Percentiles rank a stretch among this genome's conserved stretches.
Conservation (phyloP, 306 rosid genomes). For the Cyclanthera cordifolia region DNA sequence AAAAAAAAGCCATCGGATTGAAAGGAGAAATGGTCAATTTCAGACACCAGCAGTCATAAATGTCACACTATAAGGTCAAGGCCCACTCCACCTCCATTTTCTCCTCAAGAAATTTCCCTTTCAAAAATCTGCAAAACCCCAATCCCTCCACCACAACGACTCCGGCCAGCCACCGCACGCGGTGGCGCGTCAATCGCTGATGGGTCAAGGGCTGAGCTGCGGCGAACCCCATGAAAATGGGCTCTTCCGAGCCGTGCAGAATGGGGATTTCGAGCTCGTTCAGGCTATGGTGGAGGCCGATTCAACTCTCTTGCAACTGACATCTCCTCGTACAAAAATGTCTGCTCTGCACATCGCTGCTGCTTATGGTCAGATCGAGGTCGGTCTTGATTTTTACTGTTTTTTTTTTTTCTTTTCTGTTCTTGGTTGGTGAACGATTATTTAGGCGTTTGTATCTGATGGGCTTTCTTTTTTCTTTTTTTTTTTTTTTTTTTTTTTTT, state of each 20-base stretch:
- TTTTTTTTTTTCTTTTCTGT: not conserved
- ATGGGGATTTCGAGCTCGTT: slow-evolving; percentile 49
- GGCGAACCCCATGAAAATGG: slow-evolving; percentile 27
- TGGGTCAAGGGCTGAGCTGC: slow-evolving; percentile 86
- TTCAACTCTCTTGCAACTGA: slow-evolving; percentile 32
- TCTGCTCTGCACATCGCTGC: slow-evolving; percentile 73
- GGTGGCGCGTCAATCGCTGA: slow-evolving; percentile 44
- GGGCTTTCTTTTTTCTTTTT: slow-evolving; percentile 10
- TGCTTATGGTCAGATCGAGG: slow-evolving; percentile 72
- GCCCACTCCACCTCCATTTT: slow-evolving; percentile 19
- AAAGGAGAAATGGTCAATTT: not conserved
- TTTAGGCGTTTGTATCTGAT: slow-evolving; percentile 8
- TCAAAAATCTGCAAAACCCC: not conserved
- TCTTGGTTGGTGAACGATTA: not conserved
- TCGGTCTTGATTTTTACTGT: slow-evolving; percentile 13
- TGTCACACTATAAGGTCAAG: slow-evolving; percentile 20
- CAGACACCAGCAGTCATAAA: not conserved
- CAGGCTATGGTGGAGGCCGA: slow-evolving; percentile 34
- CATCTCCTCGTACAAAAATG: slow-evolving; percentile 28
- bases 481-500: too few relatives aligned
- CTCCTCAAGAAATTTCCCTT: slow-evolving; percentile 11
- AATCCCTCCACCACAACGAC: not conserved
- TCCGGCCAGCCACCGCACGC: slow-evolving; percentile 18
- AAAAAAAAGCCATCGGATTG: not conserved
- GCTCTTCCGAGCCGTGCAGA: slow-evolving; percentile 40